phyloP scores from a whole-genome alignment of 148 eudicot species.

The Vaccinium darrowii region DNA sequence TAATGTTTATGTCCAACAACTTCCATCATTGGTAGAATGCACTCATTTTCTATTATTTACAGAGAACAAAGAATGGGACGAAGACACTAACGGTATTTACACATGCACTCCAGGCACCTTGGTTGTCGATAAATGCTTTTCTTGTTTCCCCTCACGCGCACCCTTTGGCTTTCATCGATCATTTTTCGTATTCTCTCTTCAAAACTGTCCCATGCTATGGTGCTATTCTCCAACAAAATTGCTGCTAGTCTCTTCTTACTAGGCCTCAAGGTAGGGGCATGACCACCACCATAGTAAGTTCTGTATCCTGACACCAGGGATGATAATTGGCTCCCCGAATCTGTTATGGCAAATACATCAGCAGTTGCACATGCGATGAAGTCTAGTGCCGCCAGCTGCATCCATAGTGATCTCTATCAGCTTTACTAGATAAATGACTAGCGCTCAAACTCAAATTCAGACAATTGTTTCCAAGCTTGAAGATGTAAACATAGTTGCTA shows the following conservation, averaged over 20 bases:
- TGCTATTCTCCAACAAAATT: slow-evolving; percentile 51
- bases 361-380: slow-evolving; percentile 89
- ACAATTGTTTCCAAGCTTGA: not conserved
- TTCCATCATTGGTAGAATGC: not conserved
- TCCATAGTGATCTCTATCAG: slow-evolving; percentile 14
- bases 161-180: slow-evolving; percentile 65
- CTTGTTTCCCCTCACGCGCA: slow-evolving; percentile 46
- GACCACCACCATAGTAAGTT: slow-evolving; percentile 74
- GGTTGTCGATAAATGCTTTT: slow-evolving; percentile 86
- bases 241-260: slow-evolving; percentile 82
- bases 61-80: not conserved
- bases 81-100: slow-evolving; percentile 30
- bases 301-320: slow-evolving; percentile 84
- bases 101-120: slow-evolving; percentile 83
- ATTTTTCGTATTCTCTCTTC: slow-evolving; percentile 61
- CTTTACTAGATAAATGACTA: not conserved
- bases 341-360: slow-evolving; percentile 91
- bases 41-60: slow-evolving; percentile 3
- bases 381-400: slow-evolving; percentile 87
- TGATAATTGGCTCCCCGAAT: slow-evolving; percentile 91
- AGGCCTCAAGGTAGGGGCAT: slow-evolving; percentile 78
- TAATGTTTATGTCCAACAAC: not conserved
- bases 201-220: slow-evolving; percentile 62
- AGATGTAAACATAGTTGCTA: not conserved
- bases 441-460: not conserved